Base-by-base conservation (phyloP, 306 rosid species). In the Dalbergia oliveri region DNA sequence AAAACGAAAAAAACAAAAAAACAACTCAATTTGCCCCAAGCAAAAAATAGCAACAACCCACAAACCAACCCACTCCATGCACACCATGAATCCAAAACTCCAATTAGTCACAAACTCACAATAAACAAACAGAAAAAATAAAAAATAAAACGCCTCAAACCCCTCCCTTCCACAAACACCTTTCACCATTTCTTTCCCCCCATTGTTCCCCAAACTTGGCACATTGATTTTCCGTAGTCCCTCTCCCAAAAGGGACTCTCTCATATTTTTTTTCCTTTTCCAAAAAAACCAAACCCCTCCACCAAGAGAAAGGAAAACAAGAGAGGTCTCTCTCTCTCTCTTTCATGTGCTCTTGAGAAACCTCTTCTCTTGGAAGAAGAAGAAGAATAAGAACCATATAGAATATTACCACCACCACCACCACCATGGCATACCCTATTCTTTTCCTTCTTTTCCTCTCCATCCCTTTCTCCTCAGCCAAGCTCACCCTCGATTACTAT, bases 401-500 rank as follows among this genome's bases (percentile, higher is more conserved):
- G 8, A 12, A 13, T 50, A 13, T 13, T 5, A 12, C 1, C 18
- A 5, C 57, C 5, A 13, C 64, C 14, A 44, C 59, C 15, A 66
- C 31, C 31, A 11, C 14, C 71, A 86, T 86, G 89, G 71, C 85
- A 71, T 75, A 70, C 59, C 83, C 78, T 2, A 4, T 83, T 34
- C 83, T 79, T 4, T 60, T 83, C 78, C 71, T 86, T 35, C 73
- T 79, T 65, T 79, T 86, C 83, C 60, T 86, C 9, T 72, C 81
- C 75, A 16, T 83, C 58, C 87, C 87, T 0, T 62, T 79, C 19
- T 78, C 78, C 44, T 61, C 83, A 2, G 73, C 87, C 0, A 51
- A 65, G 6, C 94, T 88, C 47, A 74, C 66, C 45, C 6, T 44
- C 4, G 60, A 87, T 15, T 89, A 89, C 71, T 89, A 87, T 91